Conservation (phyloP, 495 filamentous ascomycete genomes). For the Pyrenula massariospora region DNA sequence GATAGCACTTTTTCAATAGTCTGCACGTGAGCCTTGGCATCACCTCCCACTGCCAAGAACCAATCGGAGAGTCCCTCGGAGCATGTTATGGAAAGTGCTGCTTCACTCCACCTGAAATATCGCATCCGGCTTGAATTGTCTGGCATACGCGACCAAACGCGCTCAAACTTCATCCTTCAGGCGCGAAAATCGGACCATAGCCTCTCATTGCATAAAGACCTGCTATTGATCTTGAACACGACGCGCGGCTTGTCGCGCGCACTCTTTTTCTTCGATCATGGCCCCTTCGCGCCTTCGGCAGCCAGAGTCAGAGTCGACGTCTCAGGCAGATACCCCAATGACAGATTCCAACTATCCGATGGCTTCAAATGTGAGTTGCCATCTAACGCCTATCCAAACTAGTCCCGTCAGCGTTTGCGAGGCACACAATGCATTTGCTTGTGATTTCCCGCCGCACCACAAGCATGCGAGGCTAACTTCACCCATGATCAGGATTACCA, state of each 20-base stretch:
- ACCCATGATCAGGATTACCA: slow-evolving; percentile 45
- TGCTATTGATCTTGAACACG: background rate
- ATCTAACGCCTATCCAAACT: no score
- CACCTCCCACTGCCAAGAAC: background rate
- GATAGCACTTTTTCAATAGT: no score
- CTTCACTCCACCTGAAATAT: background rate
- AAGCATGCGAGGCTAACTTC: background rate
- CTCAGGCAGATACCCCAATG: slow-evolving; percentile 42
- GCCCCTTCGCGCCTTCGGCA: slow-evolving; percentile 41
- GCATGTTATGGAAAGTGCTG: background rate
- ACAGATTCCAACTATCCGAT: slow-evolving; percentile 46
- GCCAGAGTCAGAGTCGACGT: slow-evolving; percentile 34
- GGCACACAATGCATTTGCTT: no score
- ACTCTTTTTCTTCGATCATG: slow-evolving; percentile 28
- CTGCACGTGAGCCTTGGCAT: background rate
- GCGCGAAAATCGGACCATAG: background rate
- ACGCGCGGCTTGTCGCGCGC: background rate
- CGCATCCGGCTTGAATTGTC: background rate
- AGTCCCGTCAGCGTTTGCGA: no score
- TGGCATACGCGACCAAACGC: background rate
- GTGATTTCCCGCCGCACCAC: no score
- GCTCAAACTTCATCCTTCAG: background rate
- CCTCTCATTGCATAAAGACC: background rate
- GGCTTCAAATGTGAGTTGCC: background rate
- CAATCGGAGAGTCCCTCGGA: background rate